Conservation (phyloP, 2,329 filamentous ascomycete species). For the Phialophora macrospora region DNA sequence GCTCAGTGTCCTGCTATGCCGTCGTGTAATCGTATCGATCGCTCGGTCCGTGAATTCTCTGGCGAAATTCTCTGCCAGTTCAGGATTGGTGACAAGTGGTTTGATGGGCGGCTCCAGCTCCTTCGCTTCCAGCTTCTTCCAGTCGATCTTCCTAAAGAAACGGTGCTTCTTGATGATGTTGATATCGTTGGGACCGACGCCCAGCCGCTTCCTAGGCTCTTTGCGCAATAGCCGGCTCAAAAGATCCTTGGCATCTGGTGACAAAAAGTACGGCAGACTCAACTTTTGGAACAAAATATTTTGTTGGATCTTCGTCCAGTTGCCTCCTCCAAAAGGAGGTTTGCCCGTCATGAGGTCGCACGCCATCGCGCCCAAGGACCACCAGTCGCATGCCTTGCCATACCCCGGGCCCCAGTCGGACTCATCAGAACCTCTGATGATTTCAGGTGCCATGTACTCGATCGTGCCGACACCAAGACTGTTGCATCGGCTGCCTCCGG, state of each 20-base stretch:
- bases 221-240: constrained; percentile 88
- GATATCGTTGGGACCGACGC: constrained; percentile 87
- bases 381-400: constrained; percentile 96
- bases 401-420: constrained; percentile 57
- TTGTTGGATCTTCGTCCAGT: constrained; percentile 92
- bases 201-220: constrained; percentile 87
- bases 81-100: constrained; percentile 92
- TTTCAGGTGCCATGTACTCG: constrained; percentile 98
- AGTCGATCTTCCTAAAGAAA: constrained; percentile 97
- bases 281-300: constrained; percentile 95
- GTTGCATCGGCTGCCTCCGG: constrained; percentile 70
- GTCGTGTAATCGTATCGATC: constrained; percentile 35
- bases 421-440: constrained; percentile 75
- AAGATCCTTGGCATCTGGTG: constrained; percentile 90
- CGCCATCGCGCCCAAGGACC: constrained; percentile 91
- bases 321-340: constrained; percentile 87
- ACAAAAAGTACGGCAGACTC: constrained; percentile 84
- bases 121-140: constrained; percentile 80
- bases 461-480: constrained; percentile 86
- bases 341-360: constrained; percentile 91
- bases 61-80: constrained; percentile 94
- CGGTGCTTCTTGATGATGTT: constrained; percentile 85
- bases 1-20: constrained; percentile 36
- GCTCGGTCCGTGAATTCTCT: constrained; percentile 75
- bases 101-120: constrained; percentile 88